Conservation (phyloP, 345 rosid genomes). For the Carallia pectinifolia region DNA sequence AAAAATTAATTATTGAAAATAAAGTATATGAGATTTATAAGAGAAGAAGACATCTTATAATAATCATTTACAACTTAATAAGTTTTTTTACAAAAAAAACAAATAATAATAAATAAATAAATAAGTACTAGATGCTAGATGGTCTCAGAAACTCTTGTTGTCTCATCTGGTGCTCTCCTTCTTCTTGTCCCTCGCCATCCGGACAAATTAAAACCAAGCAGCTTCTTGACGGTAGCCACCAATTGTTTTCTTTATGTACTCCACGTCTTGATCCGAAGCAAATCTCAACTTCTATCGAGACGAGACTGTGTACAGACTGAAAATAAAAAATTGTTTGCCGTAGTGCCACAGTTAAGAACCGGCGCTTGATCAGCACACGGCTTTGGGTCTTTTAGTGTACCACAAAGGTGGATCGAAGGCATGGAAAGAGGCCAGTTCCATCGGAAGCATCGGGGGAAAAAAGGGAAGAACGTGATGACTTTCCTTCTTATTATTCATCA, state of each 20-base stretch:
- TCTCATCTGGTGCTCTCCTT: not conserved
- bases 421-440: slow-evolving; percentile 80
- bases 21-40: no score
- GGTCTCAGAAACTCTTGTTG: not conserved
- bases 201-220: no score
- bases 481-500: slow-evolving; percentile 30
- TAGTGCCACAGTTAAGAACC: no score
- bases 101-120: no score
- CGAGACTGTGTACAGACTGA: no score
- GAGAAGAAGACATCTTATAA: no score
- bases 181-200: not conserved
- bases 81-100: no score
- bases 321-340: no score
- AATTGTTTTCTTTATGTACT: not conserved
- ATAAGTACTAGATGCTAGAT: not conserved
- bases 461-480: slow-evolving; percentile 15
- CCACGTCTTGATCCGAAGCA: not conserved
- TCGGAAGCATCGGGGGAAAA: slow-evolving; percentile 55
- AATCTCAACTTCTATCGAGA: no score
- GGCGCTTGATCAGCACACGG: not conserved
- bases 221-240: not conserved
- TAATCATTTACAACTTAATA: no score
- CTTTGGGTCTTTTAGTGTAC: not conserved
- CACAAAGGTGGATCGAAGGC: slow-evolving; percentile 56
- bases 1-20: no score